Percentiles rank a stretch among this genome's conserved stretches.
phyloP scores from a whole-genome alignment of 2,329 filamentous ascomycete genomes.

The Alternaria tenuissima region DNA sequence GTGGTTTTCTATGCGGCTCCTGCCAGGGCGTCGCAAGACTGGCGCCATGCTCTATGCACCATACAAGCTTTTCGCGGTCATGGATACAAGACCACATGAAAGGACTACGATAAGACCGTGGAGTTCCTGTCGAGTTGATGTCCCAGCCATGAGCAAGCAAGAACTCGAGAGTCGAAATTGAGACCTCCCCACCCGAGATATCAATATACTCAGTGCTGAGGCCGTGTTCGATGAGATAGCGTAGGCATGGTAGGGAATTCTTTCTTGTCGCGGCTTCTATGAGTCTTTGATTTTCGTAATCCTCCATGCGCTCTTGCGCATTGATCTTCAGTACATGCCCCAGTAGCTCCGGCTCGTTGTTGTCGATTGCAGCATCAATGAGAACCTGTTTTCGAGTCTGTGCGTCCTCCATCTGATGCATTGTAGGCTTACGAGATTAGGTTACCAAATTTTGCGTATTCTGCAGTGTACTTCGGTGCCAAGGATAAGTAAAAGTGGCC shows the following conservation, averaged over 20 bases:
- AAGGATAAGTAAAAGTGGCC: not conserved
- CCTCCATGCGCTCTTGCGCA: not conserved
- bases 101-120: not conserved
- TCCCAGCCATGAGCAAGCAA: slow-evolving; percentile 5
- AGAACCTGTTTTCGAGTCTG: not conserved
- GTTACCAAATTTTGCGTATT: not conserved
- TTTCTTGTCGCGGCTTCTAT: not conserved
- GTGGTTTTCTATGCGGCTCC: too few relatives aligned
- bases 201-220: not conserved
- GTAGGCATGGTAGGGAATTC: not conserved
- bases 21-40: not conserved
- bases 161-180: not conserved
- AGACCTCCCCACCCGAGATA: not conserved
- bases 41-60: not conserved
- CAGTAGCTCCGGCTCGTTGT: not conserved
- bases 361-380: not conserved
- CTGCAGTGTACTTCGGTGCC: rapidly evolving
- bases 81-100: slow-evolving; percentile 4
- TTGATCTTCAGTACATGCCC: not conserved
- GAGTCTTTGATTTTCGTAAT: not conserved
- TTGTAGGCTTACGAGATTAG: not conserved
- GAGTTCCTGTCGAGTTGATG: not conserved
- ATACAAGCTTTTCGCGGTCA: not conserved
- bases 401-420: not conserved
- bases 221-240: not conserved